Evolutionary conservation across 2,329 filamentous ascomycete species (phyloP), one percentile per base, ranked within the genome.

Genomic region (Phyllosticta capitalensis): DNA sequence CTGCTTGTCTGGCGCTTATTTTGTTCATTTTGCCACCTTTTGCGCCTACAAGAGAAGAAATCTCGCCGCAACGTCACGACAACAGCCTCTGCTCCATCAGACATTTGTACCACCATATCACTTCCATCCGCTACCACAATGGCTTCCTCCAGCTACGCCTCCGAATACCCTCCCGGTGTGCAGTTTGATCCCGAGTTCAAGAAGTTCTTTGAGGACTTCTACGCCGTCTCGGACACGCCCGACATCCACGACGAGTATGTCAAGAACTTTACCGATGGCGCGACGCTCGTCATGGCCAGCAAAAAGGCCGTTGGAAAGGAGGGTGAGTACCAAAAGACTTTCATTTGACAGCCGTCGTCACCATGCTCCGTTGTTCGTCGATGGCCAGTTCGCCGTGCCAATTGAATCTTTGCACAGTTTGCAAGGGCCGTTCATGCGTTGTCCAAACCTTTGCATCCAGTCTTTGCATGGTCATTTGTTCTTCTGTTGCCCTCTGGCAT

Each of bases 221-320:
- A 79, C 63, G 66, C 68, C 19, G 71, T 72, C 20, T 78, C 76
- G 30, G 77, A 79, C 64, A 74, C 74, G 5, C 78, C 78, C 2
- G 72, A 72, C 54, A 76, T 74, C 14, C 78, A 82, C 64, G 74
- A 78, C 9, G 66, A 72, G 61, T 83, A 82, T 63, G 73, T 75
- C 2, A 67, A 75, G 7, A 71, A 68, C 21, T 81, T 81, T 63
- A 78, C 79, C 0, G 59, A 70, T 14, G 74, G 80, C 70, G 81
- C 77, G 1, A 77, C 71, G 7, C 63, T 83, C 55, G 73, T 82
- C 38, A 82, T 83, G 79, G 80, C 74, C 2, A 74, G 72, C 2
- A 81, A 79, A 64, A 73, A 67, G 49, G 76, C 66, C 38, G 38
- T 45, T n/a, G 6, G 68, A 71, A 9, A 80, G 80, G 1, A 66